phyloP scores from a whole-genome alignment of 192 early-diverging fungal genomes.

The Podila epicladia region DNA sequence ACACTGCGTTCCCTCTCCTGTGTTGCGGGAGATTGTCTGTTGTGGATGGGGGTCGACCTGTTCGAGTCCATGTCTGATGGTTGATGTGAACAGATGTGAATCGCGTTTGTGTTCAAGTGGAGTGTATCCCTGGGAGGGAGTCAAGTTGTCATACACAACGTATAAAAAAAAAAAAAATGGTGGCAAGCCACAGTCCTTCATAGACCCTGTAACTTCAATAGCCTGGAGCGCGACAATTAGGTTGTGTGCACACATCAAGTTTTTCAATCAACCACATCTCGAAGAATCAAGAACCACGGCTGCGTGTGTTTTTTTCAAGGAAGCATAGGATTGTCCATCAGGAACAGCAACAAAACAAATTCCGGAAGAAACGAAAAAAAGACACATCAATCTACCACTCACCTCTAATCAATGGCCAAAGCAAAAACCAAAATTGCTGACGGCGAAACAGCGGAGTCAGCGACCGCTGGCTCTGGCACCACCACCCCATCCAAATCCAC shows the following conservation, averaged over 20 bases:
- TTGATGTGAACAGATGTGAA: not conserved
- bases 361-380: not conserved
- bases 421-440: conserved; percentile 5
- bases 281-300: too few species aligned
- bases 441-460: not conserved
- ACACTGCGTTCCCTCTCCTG: conserved; percentile 38
- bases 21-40: conserved; percentile 29
- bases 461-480: not conserved
- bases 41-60: conserved; percentile 35
- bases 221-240: too few species aligned
- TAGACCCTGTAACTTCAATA: too few species aligned
- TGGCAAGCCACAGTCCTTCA: too few species aligned
- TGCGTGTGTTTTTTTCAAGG: too few species aligned
- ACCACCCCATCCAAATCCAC: not conserved
- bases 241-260: too few species aligned
- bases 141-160: not conserved
- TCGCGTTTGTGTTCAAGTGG: not conserved
- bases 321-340: not conserved
- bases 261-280: too few species aligned
- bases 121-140: not conserved
- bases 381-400: not conserved
- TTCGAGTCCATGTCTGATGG: conserved; percentile 34
- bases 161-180: too few species aligned
- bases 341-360: not conserved
- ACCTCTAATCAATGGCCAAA: not conserved